These are phyloP conservation scores for Heliosperma pusillum DNA, from an alignment of 148 eudicot genomes.

Conservation along the genomic window DNA sequence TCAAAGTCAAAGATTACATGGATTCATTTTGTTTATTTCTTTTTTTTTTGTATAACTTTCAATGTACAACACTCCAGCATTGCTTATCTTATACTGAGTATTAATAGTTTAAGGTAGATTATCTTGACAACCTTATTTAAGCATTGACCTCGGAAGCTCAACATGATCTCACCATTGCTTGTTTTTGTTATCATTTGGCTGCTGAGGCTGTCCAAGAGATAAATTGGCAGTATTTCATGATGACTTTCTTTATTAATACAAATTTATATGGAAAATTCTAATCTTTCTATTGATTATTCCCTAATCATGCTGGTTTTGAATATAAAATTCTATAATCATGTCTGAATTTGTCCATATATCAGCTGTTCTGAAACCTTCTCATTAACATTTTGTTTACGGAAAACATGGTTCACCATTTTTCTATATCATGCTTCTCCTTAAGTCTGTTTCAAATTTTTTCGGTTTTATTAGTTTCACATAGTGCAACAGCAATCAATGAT, in stretches of 20 bases:
- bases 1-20: neutral
- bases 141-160: neutral
- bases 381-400: neutral
- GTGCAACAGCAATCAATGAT: constrained; percentile 6
- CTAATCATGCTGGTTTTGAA: neutral
- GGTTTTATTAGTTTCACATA: neutral
- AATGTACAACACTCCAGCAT: neutral
- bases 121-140: neutral
- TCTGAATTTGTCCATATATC: neutral
- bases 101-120: neutral
- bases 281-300: constrained; percentile 3
- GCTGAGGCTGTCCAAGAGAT: neutral
- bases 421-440: neutral
- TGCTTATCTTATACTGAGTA: neutral
- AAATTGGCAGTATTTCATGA: neutral
- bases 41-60: neutral
- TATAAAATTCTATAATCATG: neutral
- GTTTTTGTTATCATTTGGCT: neutral
- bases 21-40: neutral
- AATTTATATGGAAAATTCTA: neutral
- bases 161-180: constrained; percentile 5
- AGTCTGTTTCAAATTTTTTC: neutral
- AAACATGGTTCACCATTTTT: constrained; percentile 18
- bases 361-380: neutral
- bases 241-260: neutral